Percentiles rank a stretch among this genome's conserved stretches.
phyloP scores from a whole-genome alignment of 768 basidiomycete species.

The Russula griseocarnosa region DNA sequence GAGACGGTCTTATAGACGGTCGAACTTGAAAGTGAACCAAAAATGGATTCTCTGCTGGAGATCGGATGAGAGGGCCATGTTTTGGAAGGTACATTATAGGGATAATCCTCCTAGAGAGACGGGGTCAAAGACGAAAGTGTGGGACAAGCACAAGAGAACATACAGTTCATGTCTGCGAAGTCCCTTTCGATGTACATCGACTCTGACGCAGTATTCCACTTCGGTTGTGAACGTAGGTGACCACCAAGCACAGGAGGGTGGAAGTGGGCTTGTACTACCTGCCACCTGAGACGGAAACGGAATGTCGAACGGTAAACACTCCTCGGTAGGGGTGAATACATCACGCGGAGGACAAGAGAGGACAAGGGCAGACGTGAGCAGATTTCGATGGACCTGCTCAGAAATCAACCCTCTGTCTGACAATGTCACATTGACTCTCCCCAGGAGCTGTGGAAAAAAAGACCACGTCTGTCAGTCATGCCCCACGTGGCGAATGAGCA shows the following conservation, averaged over 20 bases:
- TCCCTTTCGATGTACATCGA: slow-evolving; percentile 41
- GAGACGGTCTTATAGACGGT: slow-evolving; percentile 34
- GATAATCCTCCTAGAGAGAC: slow-evolving; percentile 33
- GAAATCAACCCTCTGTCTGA: slow-evolving; percentile 33
- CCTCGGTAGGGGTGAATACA: slow-evolving; percentile 20
- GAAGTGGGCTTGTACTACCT: slow-evolving; percentile 34
- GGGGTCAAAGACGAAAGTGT: slow-evolving; percentile 5
- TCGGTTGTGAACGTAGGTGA: slow-evolving; percentile 34
- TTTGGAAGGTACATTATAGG: slow-evolving; percentile 46
- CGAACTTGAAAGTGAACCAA: slow-evolving; percentile 25
- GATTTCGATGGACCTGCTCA: slow-evolving; percentile 10
- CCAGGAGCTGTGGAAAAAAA: slow-evolving; percentile 38
- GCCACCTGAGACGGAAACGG: slow-evolving; percentile 39
- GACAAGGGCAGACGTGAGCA: slow-evolving; percentile 8
- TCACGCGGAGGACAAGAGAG: slow-evolving; percentile 17
- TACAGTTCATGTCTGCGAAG: slow-evolving; percentile 42
- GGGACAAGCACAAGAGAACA: slow-evolving; percentile 24
- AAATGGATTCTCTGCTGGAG: slow-evolving; percentile 34
- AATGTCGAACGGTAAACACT: slow-evolving; percentile 36
- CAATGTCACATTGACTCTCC: slow-evolving; percentile 35
- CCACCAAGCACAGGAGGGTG: slow-evolving; percentile 39
- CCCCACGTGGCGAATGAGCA: not conserved
- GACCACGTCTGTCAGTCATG: slow-evolving; percentile 6
- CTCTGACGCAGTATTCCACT: slow-evolving; percentile 38
- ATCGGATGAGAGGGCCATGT: slow-evolving; percentile 39